Percentiles rank a stretch among this genome's conserved stretches.
Evolutionary conservation across 2,329 filamentous ascomycete genomes (phyloP).

Genomic region (Ophiostoma angusticollis): DNA sequence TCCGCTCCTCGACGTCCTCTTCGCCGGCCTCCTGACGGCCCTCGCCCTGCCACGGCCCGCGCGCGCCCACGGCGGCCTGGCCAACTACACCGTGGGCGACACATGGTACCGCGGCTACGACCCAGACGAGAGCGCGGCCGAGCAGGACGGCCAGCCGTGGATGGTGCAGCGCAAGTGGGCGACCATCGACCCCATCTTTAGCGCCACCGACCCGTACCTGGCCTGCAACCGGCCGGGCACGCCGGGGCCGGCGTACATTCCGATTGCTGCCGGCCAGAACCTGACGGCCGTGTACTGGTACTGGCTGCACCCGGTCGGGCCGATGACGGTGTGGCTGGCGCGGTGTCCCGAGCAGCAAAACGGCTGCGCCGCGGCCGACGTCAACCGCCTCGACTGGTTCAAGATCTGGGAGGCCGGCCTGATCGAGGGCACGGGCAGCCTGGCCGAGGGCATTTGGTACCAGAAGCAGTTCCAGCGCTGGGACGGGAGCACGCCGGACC

Average conservation of each 20-base stretch:
- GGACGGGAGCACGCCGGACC: slow-evolving; percentile 24
- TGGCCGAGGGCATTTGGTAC: slow-evolving; percentile 26
- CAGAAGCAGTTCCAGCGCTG: slow-evolving; percentile 27
- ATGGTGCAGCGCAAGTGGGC: slow-evolving; percentile 26
- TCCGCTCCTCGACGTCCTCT: no score
- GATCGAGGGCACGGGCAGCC: slow-evolving; percentile 19
- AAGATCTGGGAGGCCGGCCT: slow-evolving; percentile 31
- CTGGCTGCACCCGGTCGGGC: slow-evolving; percentile 29
- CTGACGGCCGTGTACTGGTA: slow-evolving; percentile 29
- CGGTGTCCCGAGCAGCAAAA: slow-evolving; percentile 16
- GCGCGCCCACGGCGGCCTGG: slow-evolving; percentile 26
- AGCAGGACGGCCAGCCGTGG: slow-evolving; percentile 25
- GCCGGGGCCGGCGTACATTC: slow-evolving; percentile 24
- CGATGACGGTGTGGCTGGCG: slow-evolving; percentile 27
- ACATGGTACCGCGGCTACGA: slow-evolving; percentile 29
- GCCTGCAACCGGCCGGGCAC: slow-evolving; percentile 26
- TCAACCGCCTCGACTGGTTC: slow-evolving; percentile 24
- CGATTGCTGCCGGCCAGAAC: slow-evolving; percentile 23
- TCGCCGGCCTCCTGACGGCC: slow-evolving; percentile 14
- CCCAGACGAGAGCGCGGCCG: slow-evolving; percentile 19
- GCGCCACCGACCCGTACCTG: slow-evolving; percentile 20
- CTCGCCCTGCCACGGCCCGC: no score
- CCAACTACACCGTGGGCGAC: slow-evolving; percentile 29
- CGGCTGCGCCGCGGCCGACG: slow-evolving; percentile 19
- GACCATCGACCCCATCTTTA: slow-evolving; percentile 27